phyloP scores from a whole-genome alignment of 2,329 filamentous ascomycete species.

The Phialophora tarda region DNA sequence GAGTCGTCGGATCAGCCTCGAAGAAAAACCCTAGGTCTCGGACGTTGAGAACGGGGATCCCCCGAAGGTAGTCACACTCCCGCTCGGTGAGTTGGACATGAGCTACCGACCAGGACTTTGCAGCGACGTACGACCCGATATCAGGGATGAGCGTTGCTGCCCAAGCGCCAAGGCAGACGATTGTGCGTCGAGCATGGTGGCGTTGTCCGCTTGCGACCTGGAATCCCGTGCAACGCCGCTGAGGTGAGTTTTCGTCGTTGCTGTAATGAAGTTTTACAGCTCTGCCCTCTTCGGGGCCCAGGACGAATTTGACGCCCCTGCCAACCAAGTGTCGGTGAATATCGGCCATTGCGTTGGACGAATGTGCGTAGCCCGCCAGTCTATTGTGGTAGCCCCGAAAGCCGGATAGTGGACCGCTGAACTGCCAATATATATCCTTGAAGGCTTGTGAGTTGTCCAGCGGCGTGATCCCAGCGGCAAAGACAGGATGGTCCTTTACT shows the following conservation, averaged over 20 bases:
- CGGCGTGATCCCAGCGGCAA: slow-evolving; percentile 42
- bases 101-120: slow-evolving; percentile 64
- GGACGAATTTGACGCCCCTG: slow-evolving; percentile 56
- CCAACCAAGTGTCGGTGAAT: slow-evolving; percentile 59
- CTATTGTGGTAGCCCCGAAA: slow-evolving; percentile 67
- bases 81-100: slow-evolving; percentile 63
- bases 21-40: slow-evolving; percentile 70
- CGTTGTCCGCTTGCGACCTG: slow-evolving; percentile 47
- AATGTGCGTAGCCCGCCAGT: slow-evolving; percentile 62
- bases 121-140: slow-evolving; percentile 58
- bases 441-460: slow-evolving; percentile 55
- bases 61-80: slow-evolving; percentile 60
- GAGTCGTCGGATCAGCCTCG: slow-evolving; percentile 65
- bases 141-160: slow-evolving; percentile 56
- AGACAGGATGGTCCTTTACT: slow-evolving; percentile 46
- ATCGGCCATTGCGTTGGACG: slow-evolving; percentile 56
- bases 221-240: slow-evolving; percentile 43
- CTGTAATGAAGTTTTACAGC: slow-evolving; percentile 47
- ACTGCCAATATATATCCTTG: slow-evolving; percentile 52
- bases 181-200: slow-evolving; percentile 45
- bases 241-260: slow-evolving; percentile 53
- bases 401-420: slow-evolving; percentile 55
- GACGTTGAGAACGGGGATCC: slow-evolving; percentile 66
- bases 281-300: slow-evolving; percentile 48
- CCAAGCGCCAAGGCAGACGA: slow-evolving; percentile 61